These are phyloP conservation scores for Phyllostachys edulis DNA, from an alignment of 176 grass and related monocot genomes.

Conservation along the genomic window DNA sequence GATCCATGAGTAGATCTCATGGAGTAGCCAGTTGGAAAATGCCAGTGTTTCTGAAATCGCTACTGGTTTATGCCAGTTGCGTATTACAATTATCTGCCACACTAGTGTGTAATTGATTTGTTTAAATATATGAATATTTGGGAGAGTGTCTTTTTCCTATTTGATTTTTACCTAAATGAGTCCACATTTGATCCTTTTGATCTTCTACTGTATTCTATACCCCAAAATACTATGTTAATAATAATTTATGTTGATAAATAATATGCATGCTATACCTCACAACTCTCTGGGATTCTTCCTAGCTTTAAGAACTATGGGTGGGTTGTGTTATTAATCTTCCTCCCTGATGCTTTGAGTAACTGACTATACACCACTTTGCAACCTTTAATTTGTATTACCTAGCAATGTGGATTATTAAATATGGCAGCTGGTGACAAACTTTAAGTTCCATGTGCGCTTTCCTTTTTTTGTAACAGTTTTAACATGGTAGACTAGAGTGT, in stretches of 20 bases:
- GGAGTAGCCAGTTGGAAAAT: not conserved
- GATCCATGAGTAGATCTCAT: not conserved
- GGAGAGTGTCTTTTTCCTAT: not conserved
- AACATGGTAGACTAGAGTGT: conserved; percentile 10
- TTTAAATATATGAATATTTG: not conserved
- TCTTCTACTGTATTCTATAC: too few species aligned
- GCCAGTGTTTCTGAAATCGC: not conserved
- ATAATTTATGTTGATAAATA: too few species aligned
- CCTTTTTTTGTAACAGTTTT: conserved; percentile 3
- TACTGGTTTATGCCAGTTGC: not conserved
- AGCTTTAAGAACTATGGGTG: too few species aligned
- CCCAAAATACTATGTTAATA: too few species aligned
- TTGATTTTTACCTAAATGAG: not conserved
- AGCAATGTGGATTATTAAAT: not conserved
- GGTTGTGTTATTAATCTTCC: too few species aligned
- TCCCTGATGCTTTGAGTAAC: too few species aligned
- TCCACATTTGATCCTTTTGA: too few species aligned
- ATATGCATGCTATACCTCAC: too few species aligned
- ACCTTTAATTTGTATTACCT: not conserved
- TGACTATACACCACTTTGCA: too few species aligned
- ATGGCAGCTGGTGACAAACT: not conserved
- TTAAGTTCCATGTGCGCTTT: not conserved
- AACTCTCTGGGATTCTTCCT: too few species aligned
- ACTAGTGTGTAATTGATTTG: not conserved
- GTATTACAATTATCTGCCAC: not conserved